Evolutionary conservation across 75 land plant genomes (phyloP), one percentile per base, ranked within the genome.

Genomic region (Pinus taeda): DNA sequence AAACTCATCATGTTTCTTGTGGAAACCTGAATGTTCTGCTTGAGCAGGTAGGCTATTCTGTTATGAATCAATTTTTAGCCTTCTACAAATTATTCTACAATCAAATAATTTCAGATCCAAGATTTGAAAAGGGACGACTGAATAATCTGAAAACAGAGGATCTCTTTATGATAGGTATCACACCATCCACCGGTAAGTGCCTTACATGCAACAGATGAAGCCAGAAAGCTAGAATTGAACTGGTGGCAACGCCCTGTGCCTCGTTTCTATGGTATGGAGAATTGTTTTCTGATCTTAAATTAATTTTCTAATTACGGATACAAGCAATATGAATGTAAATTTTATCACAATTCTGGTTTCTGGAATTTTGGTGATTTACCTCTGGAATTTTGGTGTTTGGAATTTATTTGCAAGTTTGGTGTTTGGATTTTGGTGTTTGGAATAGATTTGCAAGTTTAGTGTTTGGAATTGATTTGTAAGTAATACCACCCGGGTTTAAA

Each of bases 151-250:
- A 20, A 60, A 5, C 62, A 60, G 22, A 20, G 62, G 6, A 22
- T 60, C 20, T 60, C 22, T 18, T 60, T 60, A 60, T 60, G 21
- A 60, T 20, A 60, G 62, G 62, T 60, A 20, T 60, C 94, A 3
- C 96, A 95, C 87, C 94, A 93, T 73, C 96, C 98, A 22, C 92
- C 96, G 15, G 83, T 95, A 1, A 74, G 81, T 76, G 96, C 93
- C 14, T 80, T 91, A 20, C 90, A 91, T 82, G 96, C 94, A 49
- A 90, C 94, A 17, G 80, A 88, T 79, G 82, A 85, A 57, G 63
- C 76, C 33, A 77, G 86, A 55, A 84, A 81, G 36, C 11, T 93
- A 24, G 90, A 91, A 64, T 18, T 91, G 57, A 77, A 69, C 39
- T 69, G 92, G 94, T 90, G 92, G 75, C 91, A 94, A 30, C 39